Base-by-base conservation (phyloP, 768 basidiomycete genomes). In the Botryobasidium botryosum region DNA sequence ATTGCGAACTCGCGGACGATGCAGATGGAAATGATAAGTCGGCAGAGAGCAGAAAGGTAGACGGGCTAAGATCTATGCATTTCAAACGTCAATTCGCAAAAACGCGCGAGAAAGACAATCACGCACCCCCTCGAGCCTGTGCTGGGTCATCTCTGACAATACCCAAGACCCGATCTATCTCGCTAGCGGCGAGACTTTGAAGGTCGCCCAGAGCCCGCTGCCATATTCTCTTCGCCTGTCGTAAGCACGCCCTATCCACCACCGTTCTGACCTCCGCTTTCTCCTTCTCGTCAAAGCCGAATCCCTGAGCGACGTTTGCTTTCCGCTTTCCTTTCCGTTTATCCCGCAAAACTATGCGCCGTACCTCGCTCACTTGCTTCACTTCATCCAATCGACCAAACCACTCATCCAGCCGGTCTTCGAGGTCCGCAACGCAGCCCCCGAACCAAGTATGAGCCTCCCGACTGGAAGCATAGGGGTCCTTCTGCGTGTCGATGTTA, bases 361-460 rank as follows among this genome's bases (percentile, higher is more conserved):
- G 44, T 26, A 84, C 58, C 27, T 65, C 69, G 84, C 85, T 87
- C 6, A 85, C 70, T 32, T 78, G 78, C 33, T 68, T 68, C 26
- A 79, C 70, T 18, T 55, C 70, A n/a, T 68, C 61, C 17, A 87
- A 60, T 5, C 69, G 67, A 6, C 63, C 50, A 43, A 88, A 62
- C 80, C 79, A 84, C 40, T 60, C 61, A 5, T 64, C 58, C 12
- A 73, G 60, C 6, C 72, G 63, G 17, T 52, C 56, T 35, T 64
- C 62, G 37, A 81, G 61, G 39, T 57, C 64, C 35, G 63, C 51
- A 21, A 64, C 59, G 1, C 77, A 72, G 24, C 69, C 65, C 27
- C 58, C 53, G 56, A 84, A 77, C 85, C 86, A 91, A 29, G 64
- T 65, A n/a, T n/a, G n/a, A n/a, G n/a, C n/a, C n/a, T n/a, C n/a